These are phyloP conservation scores for Debaryomyces nepalensis DNA, from an alignment of 1,139 yeast species.

Conservation along the genomic window DNA sequence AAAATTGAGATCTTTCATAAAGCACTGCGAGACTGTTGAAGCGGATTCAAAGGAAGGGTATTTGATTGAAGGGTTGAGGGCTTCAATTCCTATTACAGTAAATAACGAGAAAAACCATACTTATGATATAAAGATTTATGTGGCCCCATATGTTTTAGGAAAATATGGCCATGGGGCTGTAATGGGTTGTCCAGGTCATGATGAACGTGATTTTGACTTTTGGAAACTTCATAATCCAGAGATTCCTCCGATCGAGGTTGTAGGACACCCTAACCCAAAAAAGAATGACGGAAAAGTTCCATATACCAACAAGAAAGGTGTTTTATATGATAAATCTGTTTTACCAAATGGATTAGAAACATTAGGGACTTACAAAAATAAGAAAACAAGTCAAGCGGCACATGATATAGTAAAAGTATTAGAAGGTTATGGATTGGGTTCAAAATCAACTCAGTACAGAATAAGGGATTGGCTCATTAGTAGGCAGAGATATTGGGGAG, in stretches of 20 bases:
- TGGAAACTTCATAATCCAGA: slow-evolving; percentile 69
- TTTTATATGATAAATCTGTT: slow-evolving; percentile 43
- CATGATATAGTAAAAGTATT: slow-evolving; percentile 49
- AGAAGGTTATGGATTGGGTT: slow-evolving; percentile 45
- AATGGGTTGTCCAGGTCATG: slow-evolving; percentile 98
- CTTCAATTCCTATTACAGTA: slow-evolving; percentile 62
- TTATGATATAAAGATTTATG: slow-evolving; percentile 69
- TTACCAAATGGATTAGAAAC: slow-evolving; percentile 32
- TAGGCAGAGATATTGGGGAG: slow-evolving; percentile 97
- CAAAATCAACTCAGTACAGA: slow-evolving; percentile 56
- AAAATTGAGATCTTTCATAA: slow-evolving; percentile 52
- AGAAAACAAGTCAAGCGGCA: slow-evolving; percentile 56
- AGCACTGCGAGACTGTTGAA: slow-evolving; percentile 40
- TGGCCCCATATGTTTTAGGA: slow-evolving; percentile 87
- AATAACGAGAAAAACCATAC: slow-evolving; percentile 20
- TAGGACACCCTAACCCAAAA: slow-evolving; percentile 33
- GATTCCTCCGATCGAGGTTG: slow-evolving; percentile 44
- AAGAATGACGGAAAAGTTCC: slow-evolving; percentile 32
- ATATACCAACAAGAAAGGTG: slow-evolving; percentile 57
- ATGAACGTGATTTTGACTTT: slow-evolving; percentile 76
- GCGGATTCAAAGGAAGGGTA: slow-evolving; percentile 68
- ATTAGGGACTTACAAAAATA: slow-evolving; percentile 57
- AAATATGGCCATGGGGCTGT: slow-evolving; percentile 91
- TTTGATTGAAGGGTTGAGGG: slow-evolving; percentile 49
- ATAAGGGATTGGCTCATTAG: slow-evolving; percentile 93